phyloP scores from a whole-genome alignment of 495 filamentous ascomycete genomes.

The Friedmanniomyces endolithicus region DNA sequence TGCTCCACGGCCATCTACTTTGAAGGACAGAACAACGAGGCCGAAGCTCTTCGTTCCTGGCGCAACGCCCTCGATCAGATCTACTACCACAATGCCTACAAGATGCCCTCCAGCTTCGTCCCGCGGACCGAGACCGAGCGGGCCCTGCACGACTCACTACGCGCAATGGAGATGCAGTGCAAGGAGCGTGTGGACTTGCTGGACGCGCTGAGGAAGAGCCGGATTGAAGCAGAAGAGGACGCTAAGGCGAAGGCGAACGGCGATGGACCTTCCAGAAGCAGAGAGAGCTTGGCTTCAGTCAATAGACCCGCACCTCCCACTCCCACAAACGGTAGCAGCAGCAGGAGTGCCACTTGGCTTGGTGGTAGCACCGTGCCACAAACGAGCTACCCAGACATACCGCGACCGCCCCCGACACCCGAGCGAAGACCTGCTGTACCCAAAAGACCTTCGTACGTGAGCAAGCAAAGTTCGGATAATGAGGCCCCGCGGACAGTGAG shows the following conservation, averaged over 20 bases:
- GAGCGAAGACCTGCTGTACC: slow-evolving; percentile 33
- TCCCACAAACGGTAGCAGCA: not conserved
- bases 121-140: slow-evolving; percentile 78
- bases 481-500: slow-evolving; percentile 16
- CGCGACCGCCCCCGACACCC: slow-evolving; percentile 51
- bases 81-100: slow-evolving; percentile 72
- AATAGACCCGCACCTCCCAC: not conserved
- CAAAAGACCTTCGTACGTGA: slow-evolving; percentile 31
- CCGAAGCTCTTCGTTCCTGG: slow-evolving; percentile 87
- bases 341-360: slow-evolving; percentile 11
- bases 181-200: slow-evolving; percentile 86
- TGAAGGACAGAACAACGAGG: slow-evolving; percentile 87
- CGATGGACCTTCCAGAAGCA: slow-evolving; percentile 17
- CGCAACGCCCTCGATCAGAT: slow-evolving; percentile 82
- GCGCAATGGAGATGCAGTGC: slow-evolving; percentile 77
- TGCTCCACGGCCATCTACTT: slow-evolving; percentile 94
- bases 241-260: slow-evolving; percentile 20
- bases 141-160: slow-evolving; percentile 66
- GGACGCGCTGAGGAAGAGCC: slow-evolving; percentile 65
- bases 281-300: slow-evolving; percentile 6
- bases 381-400: slow-evolving; percentile 63
- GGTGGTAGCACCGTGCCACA: slow-evolving; percentile 71
- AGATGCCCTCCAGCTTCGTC: slow-evolving; percentile 52
- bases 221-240: slow-evolving; percentile 44
- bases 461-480: slow-evolving; percentile 41